Percentiles rank a stretch among this genome's conserved stretches.
These are phyloP conservation scores for Phoma sp. DNA, from an alignment of 2,329 filamentous ascomycete species.

Conservation along the genomic window DNA sequence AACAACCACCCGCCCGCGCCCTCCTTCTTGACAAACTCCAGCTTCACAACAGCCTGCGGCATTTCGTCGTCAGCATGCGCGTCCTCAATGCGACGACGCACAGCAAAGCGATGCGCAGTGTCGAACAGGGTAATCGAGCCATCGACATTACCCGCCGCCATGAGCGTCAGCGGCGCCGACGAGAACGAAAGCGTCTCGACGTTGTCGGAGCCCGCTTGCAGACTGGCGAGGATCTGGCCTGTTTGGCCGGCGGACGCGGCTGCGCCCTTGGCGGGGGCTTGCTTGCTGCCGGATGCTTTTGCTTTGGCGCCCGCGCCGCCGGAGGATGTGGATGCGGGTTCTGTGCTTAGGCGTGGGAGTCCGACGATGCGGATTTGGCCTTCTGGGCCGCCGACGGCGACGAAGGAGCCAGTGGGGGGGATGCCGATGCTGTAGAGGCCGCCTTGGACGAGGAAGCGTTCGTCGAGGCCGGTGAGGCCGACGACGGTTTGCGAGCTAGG, in stretches of 20 bases:
- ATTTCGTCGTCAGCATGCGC: conserved; percentile 77
- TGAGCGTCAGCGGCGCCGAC: conserved; percentile 65
- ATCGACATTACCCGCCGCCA: conserved; percentile 70
- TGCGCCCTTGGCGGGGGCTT: conserved; percentile 51
- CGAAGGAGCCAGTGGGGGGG: conserved; percentile 78
- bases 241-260: conserved; percentile 58
- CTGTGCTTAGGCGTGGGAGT: conserved; percentile 69
- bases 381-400: conserved; percentile 86
- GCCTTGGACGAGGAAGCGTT: conserved; percentile 90
- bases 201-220: conserved; percentile 80
- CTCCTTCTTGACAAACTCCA: conserved; percentile 76
- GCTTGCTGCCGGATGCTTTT: conserved; percentile 57
- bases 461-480: conserved; percentile 78
- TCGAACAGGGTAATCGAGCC: conserved; percentile 85
- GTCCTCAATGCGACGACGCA: conserved; percentile 80
- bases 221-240: conserved; percentile 79
- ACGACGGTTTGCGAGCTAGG: conserved; percentile 71
- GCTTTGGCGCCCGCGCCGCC: conserved; percentile 57
- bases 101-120: conserved; percentile 81
- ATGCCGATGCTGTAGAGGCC: conserved; percentile 89
- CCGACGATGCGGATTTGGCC: conserved; percentile 86
- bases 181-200: conserved; percentile 79
- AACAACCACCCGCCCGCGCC: conserved; percentile 68
- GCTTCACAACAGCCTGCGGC: conserved; percentile 88
- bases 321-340: conserved; percentile 46